Percentiles rank a stretch among this genome's conserved stretches.
phyloP scores from a whole-genome alignment of 169 alveolate genomes.

The Cystoisospora suis region DNA sequence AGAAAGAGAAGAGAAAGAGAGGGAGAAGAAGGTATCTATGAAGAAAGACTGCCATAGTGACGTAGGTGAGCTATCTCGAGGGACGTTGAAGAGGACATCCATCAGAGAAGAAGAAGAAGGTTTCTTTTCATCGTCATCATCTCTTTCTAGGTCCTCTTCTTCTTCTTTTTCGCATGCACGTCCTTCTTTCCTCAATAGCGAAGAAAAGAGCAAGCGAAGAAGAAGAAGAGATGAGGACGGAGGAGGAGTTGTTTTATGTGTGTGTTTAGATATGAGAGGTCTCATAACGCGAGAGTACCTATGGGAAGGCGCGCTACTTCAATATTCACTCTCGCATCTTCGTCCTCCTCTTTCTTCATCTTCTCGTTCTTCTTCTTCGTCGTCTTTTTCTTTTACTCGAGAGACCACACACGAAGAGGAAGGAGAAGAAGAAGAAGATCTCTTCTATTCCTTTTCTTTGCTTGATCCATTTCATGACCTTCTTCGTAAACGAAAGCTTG shows the following conservation, averaged over 20 bases:
- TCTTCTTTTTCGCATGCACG: neutral
- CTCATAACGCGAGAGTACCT: neutral
- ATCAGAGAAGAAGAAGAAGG: neutral
- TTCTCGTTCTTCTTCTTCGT: too few relatives aligned
- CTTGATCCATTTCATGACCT: neutral
- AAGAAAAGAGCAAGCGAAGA: neutral
- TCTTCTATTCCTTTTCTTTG: too few relatives aligned
- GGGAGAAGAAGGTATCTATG: neutral
- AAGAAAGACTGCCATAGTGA: neutral
- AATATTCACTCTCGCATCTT: neutral
- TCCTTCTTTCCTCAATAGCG: neutral
- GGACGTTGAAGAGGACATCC: neutral
- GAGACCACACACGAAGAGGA: too few relatives aligned
- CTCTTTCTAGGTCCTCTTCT: neutral
- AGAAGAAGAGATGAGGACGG: neutral
- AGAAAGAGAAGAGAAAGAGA: neutral
- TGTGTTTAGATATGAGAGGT: slow-evolving; percentile 37
- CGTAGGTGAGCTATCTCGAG: neutral
- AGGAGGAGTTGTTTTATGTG: neutral
- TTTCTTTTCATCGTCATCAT: neutral
- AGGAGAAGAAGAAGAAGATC: too few relatives aligned
- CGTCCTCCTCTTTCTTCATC: too few relatives aligned
- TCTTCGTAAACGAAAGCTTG: neutral
- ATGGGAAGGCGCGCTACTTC: slow-evolving; percentile 47
- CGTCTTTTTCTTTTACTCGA: too few relatives aligned